phyloP scores from a whole-genome alignment of 2,329 filamentous ascomycete species.

The Microascus cirrosus region DNA sequence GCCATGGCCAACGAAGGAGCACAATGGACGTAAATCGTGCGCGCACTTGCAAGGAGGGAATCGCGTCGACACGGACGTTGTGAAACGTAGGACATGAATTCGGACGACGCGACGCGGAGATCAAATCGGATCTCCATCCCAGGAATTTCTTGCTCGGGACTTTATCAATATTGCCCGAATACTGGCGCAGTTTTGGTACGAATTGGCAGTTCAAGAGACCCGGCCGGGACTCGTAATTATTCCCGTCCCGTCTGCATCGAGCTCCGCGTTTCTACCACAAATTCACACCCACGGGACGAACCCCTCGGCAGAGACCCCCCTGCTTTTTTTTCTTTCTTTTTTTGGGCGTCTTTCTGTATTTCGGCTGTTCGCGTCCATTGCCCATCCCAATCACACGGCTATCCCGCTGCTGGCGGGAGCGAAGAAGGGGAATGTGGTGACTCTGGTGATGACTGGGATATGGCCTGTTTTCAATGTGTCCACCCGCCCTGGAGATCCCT shows the following conservation, averaged over 20 bases:
- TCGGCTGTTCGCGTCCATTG: not conserved
- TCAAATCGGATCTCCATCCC: not conserved
- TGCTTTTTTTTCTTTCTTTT: not conserved
- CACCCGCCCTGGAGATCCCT: too few relatives aligned
- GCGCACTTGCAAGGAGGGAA: not conserved
- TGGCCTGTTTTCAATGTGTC: too few relatives aligned
- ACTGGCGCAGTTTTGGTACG: not conserved
- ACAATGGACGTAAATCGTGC: not conserved
- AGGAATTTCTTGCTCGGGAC: not conserved
- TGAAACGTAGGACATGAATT: not conserved
- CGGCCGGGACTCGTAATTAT: not conserved
- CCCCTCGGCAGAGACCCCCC: not conserved
- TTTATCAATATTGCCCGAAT: too few relatives aligned
- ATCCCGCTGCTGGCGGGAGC: not conserved
- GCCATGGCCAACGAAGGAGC: not conserved
- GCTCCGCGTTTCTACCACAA: not conserved
- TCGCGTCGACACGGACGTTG: not conserved
- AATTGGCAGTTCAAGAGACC: not conserved
- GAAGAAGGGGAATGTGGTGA: not conserved
- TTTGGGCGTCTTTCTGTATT: not conserved
- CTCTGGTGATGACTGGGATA: not conserved
- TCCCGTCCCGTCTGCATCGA: not conserved
- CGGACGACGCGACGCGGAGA: not conserved
- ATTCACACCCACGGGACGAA: not conserved
- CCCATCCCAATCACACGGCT: not conserved